A percentile compares a stretch with the other conserved stretches of the same genome.
These are phyloP conservation scores for Emmonsiellopsis sp. DNA, from an alignment of 2,329 filamentous ascomycete species.

Conservation along the genomic window DNA sequence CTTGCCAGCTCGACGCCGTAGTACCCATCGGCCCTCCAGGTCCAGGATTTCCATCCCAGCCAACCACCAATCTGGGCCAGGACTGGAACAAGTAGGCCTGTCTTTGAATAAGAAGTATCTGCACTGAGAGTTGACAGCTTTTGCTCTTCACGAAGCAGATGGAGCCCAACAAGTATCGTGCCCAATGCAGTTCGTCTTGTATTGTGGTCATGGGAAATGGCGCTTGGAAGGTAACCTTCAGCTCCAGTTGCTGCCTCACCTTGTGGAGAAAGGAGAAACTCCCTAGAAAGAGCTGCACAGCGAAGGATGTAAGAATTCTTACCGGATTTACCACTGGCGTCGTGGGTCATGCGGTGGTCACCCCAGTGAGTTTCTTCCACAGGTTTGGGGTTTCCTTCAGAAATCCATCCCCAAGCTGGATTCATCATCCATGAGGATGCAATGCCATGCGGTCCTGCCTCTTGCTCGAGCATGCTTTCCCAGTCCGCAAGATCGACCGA, in stretches of 20 bases:
- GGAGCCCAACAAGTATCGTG: constrained; percentile 63
- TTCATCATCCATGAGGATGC: constrained; percentile 45
- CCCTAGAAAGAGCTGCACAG: constrained; percentile 50
- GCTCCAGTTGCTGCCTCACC: constrained; percentile 48
- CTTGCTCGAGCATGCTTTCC: constrained; percentile 40
- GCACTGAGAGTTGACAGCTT: constrained; percentile 61
- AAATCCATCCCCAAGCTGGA: constrained; percentile 62
- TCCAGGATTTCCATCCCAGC: constrained; percentile 66
- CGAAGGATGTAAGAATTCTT: constrained; percentile 36
- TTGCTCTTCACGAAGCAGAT: constrained; percentile 80
- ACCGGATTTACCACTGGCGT: constrained; percentile 17
- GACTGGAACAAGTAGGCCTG: constrained; percentile 56
- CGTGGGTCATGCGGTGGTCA: constrained; percentile 2
- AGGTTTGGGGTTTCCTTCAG: constrained; percentile 45
- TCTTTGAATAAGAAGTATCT: constrained; percentile 38
- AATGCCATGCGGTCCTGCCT: constrained; percentile 33
- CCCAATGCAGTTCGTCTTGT: constrained; percentile 56
- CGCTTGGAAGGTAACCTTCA: constrained; percentile 59
- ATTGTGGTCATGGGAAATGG: constrained; percentile 42
- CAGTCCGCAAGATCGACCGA: constrained; percentile 37
- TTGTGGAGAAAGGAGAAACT: constrained; percentile 54
- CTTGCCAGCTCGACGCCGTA: constrained; percentile 54
- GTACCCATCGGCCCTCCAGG: constrained; percentile 41
- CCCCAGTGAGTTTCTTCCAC: constrained; percentile 9
- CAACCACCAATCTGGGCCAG: constrained; percentile 73